These are phyloP conservation scores for Microsporum canis DNA, from an alignment of 2,329 filamentous ascomycete species.

Conservation along the genomic window DNA sequence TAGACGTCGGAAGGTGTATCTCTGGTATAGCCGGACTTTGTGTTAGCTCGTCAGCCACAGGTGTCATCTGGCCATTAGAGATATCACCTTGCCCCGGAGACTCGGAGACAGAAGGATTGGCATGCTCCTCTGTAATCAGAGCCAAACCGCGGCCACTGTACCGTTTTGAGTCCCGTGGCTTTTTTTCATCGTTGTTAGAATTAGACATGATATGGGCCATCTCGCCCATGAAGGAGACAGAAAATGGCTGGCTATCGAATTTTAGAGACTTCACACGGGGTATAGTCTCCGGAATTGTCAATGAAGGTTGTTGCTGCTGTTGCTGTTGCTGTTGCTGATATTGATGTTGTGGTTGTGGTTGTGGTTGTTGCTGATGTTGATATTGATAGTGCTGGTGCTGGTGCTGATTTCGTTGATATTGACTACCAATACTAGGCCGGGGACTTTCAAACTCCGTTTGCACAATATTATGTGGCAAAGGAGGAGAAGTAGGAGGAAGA, in stretches of 20 bases:
- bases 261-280: background rate
- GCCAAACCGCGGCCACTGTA: background rate
- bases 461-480: background rate
- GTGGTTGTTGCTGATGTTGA: background rate
- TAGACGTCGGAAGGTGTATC: background rate
- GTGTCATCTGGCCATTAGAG: background rate
- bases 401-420: background rate
- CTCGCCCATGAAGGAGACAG: background rate
- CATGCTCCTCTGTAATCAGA: background rate
- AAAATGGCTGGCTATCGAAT: slow-evolving; percentile 2
- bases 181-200: background rate
- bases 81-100: background rate
- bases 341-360: background rate
- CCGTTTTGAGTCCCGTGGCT: background rate
- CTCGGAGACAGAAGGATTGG: background rate
- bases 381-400: background rate
- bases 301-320: background rate
- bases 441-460: background rate
- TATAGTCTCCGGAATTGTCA: background rate
- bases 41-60: background rate
- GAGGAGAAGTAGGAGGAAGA: slow-evolving; percentile 1
- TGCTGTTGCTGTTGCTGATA: background rate
- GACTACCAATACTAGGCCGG: background rate
- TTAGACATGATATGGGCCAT: slow-evolving; percentile 1
- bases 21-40: background rate